Base-by-base conservation (phyloP, 805 yeast species). In the Lipomyces lipofer region DNA sequence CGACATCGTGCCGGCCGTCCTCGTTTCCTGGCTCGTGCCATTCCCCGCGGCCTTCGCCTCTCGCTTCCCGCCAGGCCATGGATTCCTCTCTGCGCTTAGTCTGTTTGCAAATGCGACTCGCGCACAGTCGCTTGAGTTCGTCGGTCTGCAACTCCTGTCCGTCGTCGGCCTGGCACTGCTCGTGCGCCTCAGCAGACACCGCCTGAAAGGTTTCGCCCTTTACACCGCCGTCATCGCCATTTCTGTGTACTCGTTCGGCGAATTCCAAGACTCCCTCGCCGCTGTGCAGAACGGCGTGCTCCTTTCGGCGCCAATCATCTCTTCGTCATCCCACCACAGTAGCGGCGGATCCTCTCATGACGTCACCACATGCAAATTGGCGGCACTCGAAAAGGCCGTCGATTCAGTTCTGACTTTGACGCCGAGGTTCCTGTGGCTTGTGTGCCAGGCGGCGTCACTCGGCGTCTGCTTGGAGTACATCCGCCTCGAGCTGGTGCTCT, bases 11-110 rank as follows among this genome's bases (percentile, higher is more conserved):
- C 51, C 55, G 19, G 50, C 47, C 17, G 51, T 51, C 19, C 15
- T 51, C 33, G 30, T 51, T 28, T 51, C 55, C 17, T 51, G 55
- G 51, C 13, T 46, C 17, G 36, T 51, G 12, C 55, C 55, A 7
- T 51, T 51, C 29, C 55, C 55, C 12, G 51, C 47, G n/a, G 55
- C 55, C 17, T 51, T 43, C 19, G 55, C 51, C 3, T 45, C 50
- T 10, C 19, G 29, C 29, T n/a, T 33, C 38, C 40, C 38, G 22
- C 17, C 33, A 22, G 32, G 36, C 38, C 13, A 21, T 17, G 51
- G 48, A 32, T 43, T 27, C 48, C 15, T 17, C 24, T 43, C 53
- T 9, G 53, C 53, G 15, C 27, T 49, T 33, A 44, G 27, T 30
- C 33, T 49, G 28, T 4, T 43, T 4, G 43, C 22, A 24, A 8